Evolutionary conservation across 345 rosid species (phyloP).

Genomic region (Brassica juncea): DNA sequence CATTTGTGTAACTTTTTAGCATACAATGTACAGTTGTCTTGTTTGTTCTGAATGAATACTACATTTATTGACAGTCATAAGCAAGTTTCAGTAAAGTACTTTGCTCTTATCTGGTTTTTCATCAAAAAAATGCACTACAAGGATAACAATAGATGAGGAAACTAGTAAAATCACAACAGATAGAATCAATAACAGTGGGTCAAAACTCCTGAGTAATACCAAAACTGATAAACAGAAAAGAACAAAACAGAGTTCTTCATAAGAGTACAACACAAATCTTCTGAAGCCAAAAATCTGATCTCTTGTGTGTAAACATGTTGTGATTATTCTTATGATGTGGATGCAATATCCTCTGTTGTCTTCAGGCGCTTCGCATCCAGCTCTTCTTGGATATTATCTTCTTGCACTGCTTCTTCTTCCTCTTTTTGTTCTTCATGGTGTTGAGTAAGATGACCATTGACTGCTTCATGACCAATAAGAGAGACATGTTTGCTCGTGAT

Average conservation of each 20-base stretch:
- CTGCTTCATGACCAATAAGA: slow-evolving; percentile 76
- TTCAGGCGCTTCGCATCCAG: slow-evolving; percentile 61
- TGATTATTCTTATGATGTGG: slow-evolving; percentile 9
- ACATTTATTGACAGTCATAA: not conserved
- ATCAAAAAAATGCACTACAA: too few species aligned
- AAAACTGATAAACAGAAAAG: slow-evolving; percentile 11
- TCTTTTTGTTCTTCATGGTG: slow-evolving; percentile 36
- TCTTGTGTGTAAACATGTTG: slow-evolving; percentile 1
- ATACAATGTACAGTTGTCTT: not conserved
- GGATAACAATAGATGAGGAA: not conserved
- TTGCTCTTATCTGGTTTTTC: too few species aligned
- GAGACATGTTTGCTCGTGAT: slow-evolving; percentile 92
- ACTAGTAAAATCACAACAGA: slow-evolving; percentile 16
- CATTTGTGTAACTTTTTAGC: not conserved
- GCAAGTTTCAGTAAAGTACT: not conserved
- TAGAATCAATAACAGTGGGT: slow-evolving; percentile 3
- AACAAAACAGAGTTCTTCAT: slow-evolving; percentile 3
- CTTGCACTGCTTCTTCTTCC: slow-evolving; percentile 23
- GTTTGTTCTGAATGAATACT: not conserved
- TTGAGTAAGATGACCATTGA: slow-evolving; percentile 63
- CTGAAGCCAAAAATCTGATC: slow-evolving; percentile 9
- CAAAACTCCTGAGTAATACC: not conserved
- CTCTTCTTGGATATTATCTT: slow-evolving; percentile 36
- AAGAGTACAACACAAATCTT: slow-evolving; percentile 3
- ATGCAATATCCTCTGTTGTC: slow-evolving; percentile 39